phyloP scores from a whole-genome alignment of 306 rosid genomes.

The Corylus americana region DNA sequence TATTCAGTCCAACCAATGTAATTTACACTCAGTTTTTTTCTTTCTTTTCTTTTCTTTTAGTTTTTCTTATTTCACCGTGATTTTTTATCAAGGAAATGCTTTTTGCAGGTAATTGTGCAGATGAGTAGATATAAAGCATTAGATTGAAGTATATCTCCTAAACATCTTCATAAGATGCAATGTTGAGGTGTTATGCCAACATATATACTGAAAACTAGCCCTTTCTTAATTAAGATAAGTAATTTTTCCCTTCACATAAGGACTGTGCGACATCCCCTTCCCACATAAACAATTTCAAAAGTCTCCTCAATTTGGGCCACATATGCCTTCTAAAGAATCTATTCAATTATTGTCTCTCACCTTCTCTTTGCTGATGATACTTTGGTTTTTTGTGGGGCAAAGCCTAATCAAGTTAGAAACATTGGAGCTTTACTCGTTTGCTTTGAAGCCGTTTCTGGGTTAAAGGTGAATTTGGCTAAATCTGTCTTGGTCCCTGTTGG shows the following conservation, averaged over 20 bases:
- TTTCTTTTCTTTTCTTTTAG: not conserved
- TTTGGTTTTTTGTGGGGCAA: too few species aligned
- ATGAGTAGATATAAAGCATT: not conserved
- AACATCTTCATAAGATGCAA: not conserved
- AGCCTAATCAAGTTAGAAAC: too few species aligned
- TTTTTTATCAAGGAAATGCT: not conserved
- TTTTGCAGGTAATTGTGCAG: not conserved
- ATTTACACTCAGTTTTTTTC: not conserved
- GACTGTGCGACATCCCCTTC: not conserved
- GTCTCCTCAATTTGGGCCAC: not conserved
- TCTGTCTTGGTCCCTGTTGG: too few species aligned
- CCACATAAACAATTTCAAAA: not conserved
- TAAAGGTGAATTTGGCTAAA: too few species aligned
- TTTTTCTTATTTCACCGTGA: not conserved
- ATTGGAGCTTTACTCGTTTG: too few species aligned
- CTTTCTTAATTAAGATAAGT: not conserved
- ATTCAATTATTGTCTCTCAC: too few species aligned
- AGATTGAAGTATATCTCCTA: too few species aligned
- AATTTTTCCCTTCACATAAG: not conserved
- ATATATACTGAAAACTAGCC: not conserved
- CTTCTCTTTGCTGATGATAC: too few species aligned
- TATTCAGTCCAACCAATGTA: not conserved
- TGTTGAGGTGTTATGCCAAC: not conserved
- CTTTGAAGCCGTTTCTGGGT: too few species aligned
- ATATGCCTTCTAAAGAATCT: not conserved